Conservation (phyloP, 2,329 filamentous ascomycete genomes). For the Aspergillus cejpii region DNA sequence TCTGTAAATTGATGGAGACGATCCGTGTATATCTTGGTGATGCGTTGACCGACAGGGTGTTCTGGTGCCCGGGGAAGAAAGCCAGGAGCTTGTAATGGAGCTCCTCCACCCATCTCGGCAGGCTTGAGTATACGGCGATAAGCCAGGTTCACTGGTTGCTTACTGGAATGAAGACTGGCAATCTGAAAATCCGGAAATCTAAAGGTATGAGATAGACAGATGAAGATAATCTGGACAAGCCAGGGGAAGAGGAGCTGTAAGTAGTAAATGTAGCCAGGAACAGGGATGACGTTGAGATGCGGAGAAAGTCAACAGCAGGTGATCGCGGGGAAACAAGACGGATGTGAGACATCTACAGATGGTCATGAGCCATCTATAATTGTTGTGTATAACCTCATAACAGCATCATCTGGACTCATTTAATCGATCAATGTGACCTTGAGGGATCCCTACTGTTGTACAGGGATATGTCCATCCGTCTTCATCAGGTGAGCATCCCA, state of each 20-base stretch:
- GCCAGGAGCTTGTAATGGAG: constrained; percentile 28
- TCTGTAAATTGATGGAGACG: constrained; percentile 76
- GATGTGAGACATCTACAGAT: neutral
- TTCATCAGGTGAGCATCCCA: no score
- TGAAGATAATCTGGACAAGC: constrained; percentile 5
- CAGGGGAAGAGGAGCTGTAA: neutral
- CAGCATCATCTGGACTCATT: neutral
- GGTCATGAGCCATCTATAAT: neutral
- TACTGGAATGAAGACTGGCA: no score
- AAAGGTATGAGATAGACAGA: neutral
- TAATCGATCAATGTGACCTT: no score
- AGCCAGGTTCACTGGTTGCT: no score
- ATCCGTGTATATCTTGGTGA: constrained; percentile 76
- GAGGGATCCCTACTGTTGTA: no score
- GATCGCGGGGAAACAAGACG: neutral
- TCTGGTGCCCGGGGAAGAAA: constrained; percentile 47
- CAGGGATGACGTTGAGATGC: constrained; percentile 14
- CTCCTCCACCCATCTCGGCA: constrained; percentile 22
- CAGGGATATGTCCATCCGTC: no score
- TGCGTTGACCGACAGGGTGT: constrained; percentile 65
- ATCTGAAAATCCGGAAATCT: no score
- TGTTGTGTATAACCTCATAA: neutral
- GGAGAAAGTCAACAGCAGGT: neutral
- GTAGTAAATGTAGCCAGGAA: constrained; percentile 8
- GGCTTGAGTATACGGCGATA: no score